Conservation (phyloP, 306 rosid species). For the Parietaria judaica region DNA sequence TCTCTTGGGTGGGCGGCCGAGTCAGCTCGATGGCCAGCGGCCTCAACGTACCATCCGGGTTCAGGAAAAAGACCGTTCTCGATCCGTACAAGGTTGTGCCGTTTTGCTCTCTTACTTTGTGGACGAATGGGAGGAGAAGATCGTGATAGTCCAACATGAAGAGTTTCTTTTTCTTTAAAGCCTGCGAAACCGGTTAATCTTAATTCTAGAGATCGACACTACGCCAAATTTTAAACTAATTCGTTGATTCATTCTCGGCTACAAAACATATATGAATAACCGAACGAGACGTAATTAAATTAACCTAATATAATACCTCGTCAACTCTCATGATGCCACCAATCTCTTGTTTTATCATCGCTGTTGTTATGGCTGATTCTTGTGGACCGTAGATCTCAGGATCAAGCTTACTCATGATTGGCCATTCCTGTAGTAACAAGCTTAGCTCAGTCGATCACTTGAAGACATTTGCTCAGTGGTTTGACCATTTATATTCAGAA, state of each 20-base stretch:
- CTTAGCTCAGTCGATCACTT: neutral
- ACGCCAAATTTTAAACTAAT: too few relatives aligned
- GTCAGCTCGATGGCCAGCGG: constrained; percentile 37
- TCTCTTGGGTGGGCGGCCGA: constrained; percentile 19
- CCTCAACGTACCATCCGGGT: constrained; percentile 21
- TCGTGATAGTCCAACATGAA: constrained; percentile 32
- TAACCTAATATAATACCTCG: constrained; percentile 18
- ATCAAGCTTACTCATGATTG: constrained; percentile 33
- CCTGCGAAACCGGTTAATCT: constrained; percentile 13
- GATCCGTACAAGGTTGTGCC: constrained; percentile 35
- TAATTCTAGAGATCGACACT: too few relatives aligned
- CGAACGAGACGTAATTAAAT: too few relatives aligned
- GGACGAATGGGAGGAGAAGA: constrained; percentile 24
- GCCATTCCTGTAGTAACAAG: constrained; percentile 34
- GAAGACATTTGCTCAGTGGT: too few relatives aligned
- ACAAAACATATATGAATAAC: too few relatives aligned
- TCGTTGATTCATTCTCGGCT: too few relatives aligned
- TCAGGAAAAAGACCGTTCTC: constrained; percentile 29
- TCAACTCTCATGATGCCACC: constrained; percentile 27
- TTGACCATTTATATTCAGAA: too few relatives aligned
- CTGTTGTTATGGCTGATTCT: constrained; percentile 30
- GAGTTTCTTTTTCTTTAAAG: constrained; percentile 22
- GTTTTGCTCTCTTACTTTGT: constrained; percentile 27
- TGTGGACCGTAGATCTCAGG: constrained; percentile 31
- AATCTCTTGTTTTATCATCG: constrained; percentile 22